Evolutionary conservation across 192 early-diverging fungal genomes (phyloP).

Genomic region (Diversispora eburnea): DNA sequence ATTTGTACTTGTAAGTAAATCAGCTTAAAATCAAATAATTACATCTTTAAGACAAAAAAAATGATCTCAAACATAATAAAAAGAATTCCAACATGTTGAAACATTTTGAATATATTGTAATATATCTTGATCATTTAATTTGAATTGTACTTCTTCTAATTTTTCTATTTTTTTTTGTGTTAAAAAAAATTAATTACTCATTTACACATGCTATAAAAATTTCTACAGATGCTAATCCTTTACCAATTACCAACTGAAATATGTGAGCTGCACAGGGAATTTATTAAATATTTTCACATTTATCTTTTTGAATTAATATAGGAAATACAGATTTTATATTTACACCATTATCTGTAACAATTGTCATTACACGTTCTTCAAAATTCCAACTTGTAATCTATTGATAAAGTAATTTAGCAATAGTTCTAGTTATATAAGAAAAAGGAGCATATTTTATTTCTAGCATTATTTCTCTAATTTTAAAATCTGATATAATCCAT

Average conservation of each 20-base stretch:
- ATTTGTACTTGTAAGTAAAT: slow-evolving; percentile 3
- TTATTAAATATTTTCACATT: not conserved
- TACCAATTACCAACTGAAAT: not conserved
- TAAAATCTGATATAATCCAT: slow-evolving; percentile 10
- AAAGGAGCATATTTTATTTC: not conserved
- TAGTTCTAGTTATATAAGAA: not conserved
- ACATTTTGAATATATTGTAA: slow-evolving; percentile 1
- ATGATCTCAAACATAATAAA: not conserved
- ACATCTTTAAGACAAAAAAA: slow-evolving; percentile 8
- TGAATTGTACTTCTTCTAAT: not conserved
- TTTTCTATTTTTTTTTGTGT: slow-evolving; percentile 3
- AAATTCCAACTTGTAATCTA: not conserved
- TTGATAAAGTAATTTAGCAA: not conserved
- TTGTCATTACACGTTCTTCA: not conserved
- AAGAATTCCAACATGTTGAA: not conserved
- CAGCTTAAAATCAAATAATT: slow-evolving; percentile 7
- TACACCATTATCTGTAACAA: not conserved
- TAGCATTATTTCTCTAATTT: not conserved
- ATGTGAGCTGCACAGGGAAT: not conserved
- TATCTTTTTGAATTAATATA: not conserved
- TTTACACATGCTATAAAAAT: not conserved
- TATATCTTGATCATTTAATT: not conserved
- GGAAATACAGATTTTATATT: not conserved
- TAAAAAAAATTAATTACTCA: slow-evolving; percentile 11
- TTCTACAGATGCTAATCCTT: not conserved